Percentiles rank a stretch among this genome's conserved stretches.
Evolutionary conservation across 225 moss, liverwort and hornwort genomes (phyloP).

Genomic region (Bryoerythrophyllum caledonicum): DNA sequence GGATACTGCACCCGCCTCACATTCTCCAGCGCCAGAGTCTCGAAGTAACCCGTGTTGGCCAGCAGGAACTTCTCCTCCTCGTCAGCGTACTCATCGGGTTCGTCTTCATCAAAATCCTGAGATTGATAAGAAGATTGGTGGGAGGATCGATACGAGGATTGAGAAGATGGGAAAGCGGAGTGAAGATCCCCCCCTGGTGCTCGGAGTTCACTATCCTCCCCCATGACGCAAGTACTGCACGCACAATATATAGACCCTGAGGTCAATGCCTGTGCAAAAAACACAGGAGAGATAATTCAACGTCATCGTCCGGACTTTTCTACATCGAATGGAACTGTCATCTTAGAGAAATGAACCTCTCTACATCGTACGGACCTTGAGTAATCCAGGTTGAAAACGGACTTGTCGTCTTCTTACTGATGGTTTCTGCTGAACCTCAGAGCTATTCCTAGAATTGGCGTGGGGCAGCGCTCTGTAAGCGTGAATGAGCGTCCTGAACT

Average conservation of each 20-base stretch:
- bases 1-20: slow-evolving; percentile 83
- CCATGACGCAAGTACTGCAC: slow-evolving; percentile 4
- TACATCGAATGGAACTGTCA: no score
- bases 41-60: slow-evolving; percentile 71
- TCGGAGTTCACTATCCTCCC: background rate
- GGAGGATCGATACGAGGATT: slow-evolving; percentile 5
- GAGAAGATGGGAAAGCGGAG: slow-evolving; percentile 12
- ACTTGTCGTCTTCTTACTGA: background rate
- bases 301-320: no score
- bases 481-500: background rate
- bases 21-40: slow-evolving; percentile 66
- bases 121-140: slow-evolving; percentile 6
- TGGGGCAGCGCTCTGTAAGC: background rate
- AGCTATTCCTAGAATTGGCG: background rate
- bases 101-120: background rate
- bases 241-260: background rate
- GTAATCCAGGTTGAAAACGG: background rate
- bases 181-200: background rate
- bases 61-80: slow-evolving; percentile 75
- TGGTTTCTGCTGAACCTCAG: background rate
- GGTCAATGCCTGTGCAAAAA: background rate
- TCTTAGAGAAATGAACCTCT: no score
- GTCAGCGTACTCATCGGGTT: slow-evolving; percentile 53
- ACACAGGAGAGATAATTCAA: background rate
- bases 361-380: background rate